Conservation (phyloP, 1,284 basidiomycete genomes). For the Amylostereum areolatum region DNA sequence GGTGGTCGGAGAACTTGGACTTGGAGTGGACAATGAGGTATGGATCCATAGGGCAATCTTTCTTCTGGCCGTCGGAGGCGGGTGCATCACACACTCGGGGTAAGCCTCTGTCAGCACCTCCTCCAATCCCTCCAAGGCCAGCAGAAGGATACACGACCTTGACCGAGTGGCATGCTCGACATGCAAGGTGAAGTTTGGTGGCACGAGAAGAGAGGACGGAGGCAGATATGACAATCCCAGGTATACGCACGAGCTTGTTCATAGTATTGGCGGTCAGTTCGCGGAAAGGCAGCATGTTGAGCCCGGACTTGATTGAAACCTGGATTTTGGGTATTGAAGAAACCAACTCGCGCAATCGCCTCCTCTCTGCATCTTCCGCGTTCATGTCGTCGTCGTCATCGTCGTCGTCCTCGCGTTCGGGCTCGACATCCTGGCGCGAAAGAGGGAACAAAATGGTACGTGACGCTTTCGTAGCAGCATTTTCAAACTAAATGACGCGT, state of each 20-base stretch:
- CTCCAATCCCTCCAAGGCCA: slow-evolving; percentile 83
- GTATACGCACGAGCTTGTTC: slow-evolving; percentile 93
- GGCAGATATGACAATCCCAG: slow-evolving; percentile 97
- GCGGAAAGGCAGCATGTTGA: slow-evolving; percentile 92
- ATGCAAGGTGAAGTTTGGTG: slow-evolving; percentile 89
- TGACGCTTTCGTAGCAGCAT: slow-evolving; percentile 79
- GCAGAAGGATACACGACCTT: slow-evolving; percentile 77
- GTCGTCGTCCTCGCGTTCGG: slow-evolving; percentile 36
- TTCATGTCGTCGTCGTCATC: slow-evolving; percentile 28
- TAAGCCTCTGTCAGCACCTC: slow-evolving; percentile 73
- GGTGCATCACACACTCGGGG: slow-evolving; percentile 83
- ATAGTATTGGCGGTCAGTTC: slow-evolving; percentile 91
- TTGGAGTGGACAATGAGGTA: slow-evolving; percentile 96
- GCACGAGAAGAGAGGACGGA: slow-evolving; percentile 92
- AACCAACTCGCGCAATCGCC: too few species aligned
- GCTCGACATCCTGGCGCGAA: slow-evolving; percentile 20
- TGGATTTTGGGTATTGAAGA: slow-evolving; percentile 77
- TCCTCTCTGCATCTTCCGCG: neutral
- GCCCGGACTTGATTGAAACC: slow-evolving; percentile 81
- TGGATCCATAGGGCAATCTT: slow-evolving; percentile 93
- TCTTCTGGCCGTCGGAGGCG: slow-evolving; percentile 70
- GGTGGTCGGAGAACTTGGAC: slow-evolving; percentile 93
- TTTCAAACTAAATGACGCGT: slow-evolving; percentile 66
- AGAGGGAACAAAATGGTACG: slow-evolving; percentile 76
- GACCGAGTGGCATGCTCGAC: slow-evolving; percentile 84